A percentile compares a stretch with the other conserved stretches of the same genome.
phyloP scores from a whole-genome alignment of 192 early-diverging fungal species.

The Linnemannia hyalina region DNA sequence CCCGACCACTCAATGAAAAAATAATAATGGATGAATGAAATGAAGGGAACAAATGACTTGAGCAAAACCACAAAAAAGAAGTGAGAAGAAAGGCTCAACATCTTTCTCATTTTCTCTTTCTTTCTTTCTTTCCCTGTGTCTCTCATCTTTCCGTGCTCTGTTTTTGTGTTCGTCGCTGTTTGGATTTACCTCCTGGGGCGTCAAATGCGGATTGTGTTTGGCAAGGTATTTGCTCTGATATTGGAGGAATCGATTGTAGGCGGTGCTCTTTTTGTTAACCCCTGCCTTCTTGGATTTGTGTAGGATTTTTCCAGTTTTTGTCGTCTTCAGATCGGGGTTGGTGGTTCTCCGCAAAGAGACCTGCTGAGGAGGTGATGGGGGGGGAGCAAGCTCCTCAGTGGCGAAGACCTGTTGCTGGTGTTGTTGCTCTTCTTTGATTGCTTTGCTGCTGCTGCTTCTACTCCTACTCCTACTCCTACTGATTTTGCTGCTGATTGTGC shows the following conservation, averaged over 20 bases:
- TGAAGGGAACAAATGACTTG: background rate
- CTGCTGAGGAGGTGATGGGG: background rate
- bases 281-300: constrained; percentile 16
- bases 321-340: constrained; percentile 38
- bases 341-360: constrained; percentile 28
- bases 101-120: background rate
- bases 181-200: constrained; percentile 35
- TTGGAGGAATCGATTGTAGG: constrained; percentile 43
- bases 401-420: background rate
- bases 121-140: background rate
- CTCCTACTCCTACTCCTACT: background rate
- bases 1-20: background rate
- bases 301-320: constrained; percentile 42
- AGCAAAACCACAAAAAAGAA: background rate
- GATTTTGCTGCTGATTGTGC: background rate
- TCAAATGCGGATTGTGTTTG: constrained; percentile 8
- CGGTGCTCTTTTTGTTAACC: constrained; percentile 19
- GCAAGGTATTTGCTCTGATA: constrained; percentile 28
- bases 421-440: background rate
- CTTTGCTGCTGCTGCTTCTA: too few species aligned
- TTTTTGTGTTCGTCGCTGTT: background rate
- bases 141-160: background rate
- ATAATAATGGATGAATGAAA: background rate
- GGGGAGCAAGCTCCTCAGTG: background rate
- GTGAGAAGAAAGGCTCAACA: background rate